Percentiles rank a stretch among this genome's conserved stretches.
Conservation (phyloP, 768 basidiomycete species). For the Gloeostereum incarnatum region DNA sequence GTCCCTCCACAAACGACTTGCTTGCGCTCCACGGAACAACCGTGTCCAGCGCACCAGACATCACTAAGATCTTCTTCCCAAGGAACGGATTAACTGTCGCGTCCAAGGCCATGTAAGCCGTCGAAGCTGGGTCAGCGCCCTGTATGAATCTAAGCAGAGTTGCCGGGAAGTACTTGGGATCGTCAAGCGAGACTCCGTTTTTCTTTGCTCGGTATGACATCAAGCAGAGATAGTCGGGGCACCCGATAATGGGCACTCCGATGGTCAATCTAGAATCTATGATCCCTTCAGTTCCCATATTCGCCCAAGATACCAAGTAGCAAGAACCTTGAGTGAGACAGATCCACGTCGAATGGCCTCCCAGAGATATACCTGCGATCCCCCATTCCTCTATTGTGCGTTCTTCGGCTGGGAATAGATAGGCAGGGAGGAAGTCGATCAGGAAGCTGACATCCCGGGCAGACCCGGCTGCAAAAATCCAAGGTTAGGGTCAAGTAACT, state of each 20-base stretch:
- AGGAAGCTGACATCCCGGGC: constrained; percentile 70
- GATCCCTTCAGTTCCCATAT: background rate
- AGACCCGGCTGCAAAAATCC: constrained; percentile 39
- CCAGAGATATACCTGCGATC: constrained; percentile 69
- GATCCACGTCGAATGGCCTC: constrained; percentile 81
- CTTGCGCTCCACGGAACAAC: constrained; percentile 62
- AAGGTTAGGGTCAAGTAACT: background rate
- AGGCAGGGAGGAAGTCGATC: constrained; percentile 70
- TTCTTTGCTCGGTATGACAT: constrained; percentile 46
- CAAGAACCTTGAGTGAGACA: constrained; percentile 36
- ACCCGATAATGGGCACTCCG: constrained; percentile 53
- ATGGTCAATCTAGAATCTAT: constrained; percentile 35
- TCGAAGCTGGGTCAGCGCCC: constrained; percentile 32
- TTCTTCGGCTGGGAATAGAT: constrained; percentile 63
- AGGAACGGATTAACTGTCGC: constrained; percentile 43
- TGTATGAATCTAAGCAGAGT: constrained; percentile 39
- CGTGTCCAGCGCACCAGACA: constrained; percentile 57
- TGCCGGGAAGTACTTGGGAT: constrained; percentile 35
- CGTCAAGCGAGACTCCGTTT: constrained; percentile 21
- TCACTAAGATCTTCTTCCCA: constrained; percentile 65
- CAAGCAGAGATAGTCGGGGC: constrained; percentile 57
- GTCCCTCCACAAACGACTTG: constrained; percentile 40
- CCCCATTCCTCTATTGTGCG: constrained; percentile 58
- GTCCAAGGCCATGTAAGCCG: constrained; percentile 28
- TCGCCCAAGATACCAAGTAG: background rate